Percentiles rank a stretch among this genome's conserved stretches.
phyloP scores from a whole-genome alignment of 1,139 yeast species.

The Meyerozyma athensensis region DNA sequence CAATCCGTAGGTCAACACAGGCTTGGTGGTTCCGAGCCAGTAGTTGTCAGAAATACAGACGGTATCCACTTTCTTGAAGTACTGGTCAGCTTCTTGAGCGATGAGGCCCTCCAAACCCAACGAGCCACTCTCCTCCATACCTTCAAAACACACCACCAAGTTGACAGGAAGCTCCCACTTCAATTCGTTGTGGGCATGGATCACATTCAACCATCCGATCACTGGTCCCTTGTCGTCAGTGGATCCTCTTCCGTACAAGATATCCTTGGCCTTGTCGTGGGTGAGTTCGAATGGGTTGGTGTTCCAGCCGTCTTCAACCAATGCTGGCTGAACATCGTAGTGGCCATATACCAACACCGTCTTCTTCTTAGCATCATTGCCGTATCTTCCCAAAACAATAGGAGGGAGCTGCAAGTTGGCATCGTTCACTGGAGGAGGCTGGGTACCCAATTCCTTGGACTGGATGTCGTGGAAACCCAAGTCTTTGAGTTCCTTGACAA shows the following conservation, averaged over 20 bases:
- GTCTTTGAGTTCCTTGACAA: slow-evolving; percentile 58
- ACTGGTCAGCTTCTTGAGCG: slow-evolving; percentile 67
- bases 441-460: slow-evolving; percentile 76
- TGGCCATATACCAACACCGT: slow-evolving; percentile 93
- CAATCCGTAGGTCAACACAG: slow-evolving; percentile 94
- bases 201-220: slow-evolving; percentile 90
- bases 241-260: slow-evolving; percentile 87
- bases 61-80: slow-evolving; percentile 85
- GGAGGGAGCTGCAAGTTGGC: slow-evolving; percentile 79
- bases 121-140: slow-evolving; percentile 98
- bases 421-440: slow-evolving; percentile 78
- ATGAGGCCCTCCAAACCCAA: slow-evolving; percentile 83
- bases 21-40: slow-evolving; percentile 97
- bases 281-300: slow-evolving; percentile 82
- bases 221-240: slow-evolving; percentile 99
- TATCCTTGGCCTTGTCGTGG: slow-evolving; percentile 51
- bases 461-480: slow-evolving; percentile 83
- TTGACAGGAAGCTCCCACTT: slow-evolving; percentile 91
- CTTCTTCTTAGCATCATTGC: slow-evolving; percentile 73
- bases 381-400: slow-evolving; percentile 82
- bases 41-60: slow-evolving; percentile 96
- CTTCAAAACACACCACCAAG: slow-evolving; percentile 89
- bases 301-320: slow-evolving; percentile 88
- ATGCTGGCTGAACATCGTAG: slow-evolving; percentile 97
- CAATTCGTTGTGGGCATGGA: slow-evolving; percentile 84